Conservation (phyloP, 306 rosid species). For the Vigna unguiculata region DNA sequence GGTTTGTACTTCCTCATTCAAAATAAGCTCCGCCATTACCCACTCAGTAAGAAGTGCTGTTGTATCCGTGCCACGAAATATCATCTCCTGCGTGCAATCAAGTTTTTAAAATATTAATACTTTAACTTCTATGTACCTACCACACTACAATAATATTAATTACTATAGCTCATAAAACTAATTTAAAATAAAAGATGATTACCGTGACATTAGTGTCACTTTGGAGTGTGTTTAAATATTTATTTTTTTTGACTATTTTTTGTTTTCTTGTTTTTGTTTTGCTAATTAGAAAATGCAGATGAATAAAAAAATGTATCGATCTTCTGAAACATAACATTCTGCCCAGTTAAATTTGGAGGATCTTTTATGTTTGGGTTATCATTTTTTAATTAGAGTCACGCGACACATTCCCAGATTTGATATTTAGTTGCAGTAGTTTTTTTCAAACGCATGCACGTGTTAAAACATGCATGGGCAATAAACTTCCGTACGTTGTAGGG, state of each 20-base stretch:
- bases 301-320: background rate
- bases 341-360: too few species aligned
- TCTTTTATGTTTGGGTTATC: too few species aligned
- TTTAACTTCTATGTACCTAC: too few species aligned
- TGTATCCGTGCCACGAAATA: constrained; percentile 64
- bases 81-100: constrained; percentile 54
- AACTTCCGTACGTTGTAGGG: background rate
- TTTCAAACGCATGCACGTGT: background rate
- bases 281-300: background rate
- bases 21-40: constrained; percentile 57
- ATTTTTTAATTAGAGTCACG: background rate
- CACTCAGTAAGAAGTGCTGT: constrained; percentile 58
- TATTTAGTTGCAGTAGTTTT: background rate
- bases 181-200: too few species aligned
- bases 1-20: constrained; percentile 49
- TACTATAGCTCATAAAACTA: too few species aligned
- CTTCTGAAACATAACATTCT: background rate
- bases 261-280: background rate
- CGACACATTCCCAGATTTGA: background rate
- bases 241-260: background rate
- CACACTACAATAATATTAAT: too few species aligned
- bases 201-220: background rate
- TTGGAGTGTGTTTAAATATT: background rate
- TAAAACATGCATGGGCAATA: constrained; percentile 12
- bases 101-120: too few species aligned